phyloP scores from a whole-genome alignment of 192 early-diverging fungal species.

The Umbelopsis isabellina region DNA sequence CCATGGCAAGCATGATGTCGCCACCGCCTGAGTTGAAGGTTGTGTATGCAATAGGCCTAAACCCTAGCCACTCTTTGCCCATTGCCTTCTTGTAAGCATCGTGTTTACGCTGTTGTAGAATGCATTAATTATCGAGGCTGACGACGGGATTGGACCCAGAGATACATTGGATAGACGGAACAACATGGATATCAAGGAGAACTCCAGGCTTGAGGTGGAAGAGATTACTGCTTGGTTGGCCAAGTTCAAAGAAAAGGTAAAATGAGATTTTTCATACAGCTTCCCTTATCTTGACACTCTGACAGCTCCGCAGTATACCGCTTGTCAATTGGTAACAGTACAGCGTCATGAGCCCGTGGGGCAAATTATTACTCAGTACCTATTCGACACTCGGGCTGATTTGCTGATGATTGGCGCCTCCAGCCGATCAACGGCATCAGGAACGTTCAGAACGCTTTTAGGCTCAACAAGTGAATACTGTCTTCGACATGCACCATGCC shows the following conservation, averaged over 20 bases:
- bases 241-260: not conserved
- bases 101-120: too few relatives aligned
- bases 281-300: not conserved
- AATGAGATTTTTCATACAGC: not conserved
- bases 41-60: not conserved
- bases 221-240: not conserved
- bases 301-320: not conserved
- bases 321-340: not conserved
- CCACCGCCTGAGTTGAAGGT: not conserved
- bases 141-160: not conserved
- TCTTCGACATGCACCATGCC: not conserved
- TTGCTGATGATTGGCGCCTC: slow-evolving; percentile 4
- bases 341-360: slow-evolving; percentile 10
- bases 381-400: not conserved
- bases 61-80: not conserved
- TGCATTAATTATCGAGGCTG: not conserved
- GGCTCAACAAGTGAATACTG: slow-evolving; percentile 10
- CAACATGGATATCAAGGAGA: not conserved
- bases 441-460: not conserved
- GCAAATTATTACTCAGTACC: not conserved
- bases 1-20: not conserved
- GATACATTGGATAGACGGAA: not conserved
- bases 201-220: not conserved
- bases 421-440: not conserved
- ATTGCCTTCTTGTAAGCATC: slow-evolving; percentile 2